These are phyloP conservation scores for Gossypium anomalum DNA, from an alignment of 345 rosid species.

Conservation along the genomic window DNA sequence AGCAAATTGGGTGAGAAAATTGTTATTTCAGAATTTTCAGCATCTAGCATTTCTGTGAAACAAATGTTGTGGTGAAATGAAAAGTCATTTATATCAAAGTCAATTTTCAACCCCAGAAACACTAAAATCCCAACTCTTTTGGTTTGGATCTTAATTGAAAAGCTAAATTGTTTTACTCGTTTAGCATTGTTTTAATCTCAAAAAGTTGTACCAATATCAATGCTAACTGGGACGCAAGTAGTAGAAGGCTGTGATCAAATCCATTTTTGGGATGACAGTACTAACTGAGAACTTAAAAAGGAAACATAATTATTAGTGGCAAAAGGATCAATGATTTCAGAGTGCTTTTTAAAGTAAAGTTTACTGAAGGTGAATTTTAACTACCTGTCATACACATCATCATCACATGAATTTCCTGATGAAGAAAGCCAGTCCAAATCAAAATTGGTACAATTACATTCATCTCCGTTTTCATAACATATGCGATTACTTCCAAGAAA, in stretches of 20 bases:
- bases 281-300: background rate
- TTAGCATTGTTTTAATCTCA: too few species aligned
- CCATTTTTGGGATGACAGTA: background rate
- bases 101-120: background rate
- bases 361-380: background rate
- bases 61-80: background rate
- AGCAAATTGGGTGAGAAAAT: background rate
- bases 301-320: background rate
- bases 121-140: background rate
- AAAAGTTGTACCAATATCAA: too few species aligned
- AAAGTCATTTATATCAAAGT: background rate
- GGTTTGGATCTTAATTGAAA: background rate
- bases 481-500: slow-evolving; percentile 41
- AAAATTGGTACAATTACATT: slow-evolving; percentile 58
- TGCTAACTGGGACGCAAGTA: too few species aligned
- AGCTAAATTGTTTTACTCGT: too few species aligned
- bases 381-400: slow-evolving; percentile 68
- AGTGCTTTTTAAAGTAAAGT: background rate
- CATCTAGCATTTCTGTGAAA: background rate
- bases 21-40: background rate
- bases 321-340: background rate
- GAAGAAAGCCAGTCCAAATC: slow-evolving; percentile 90
- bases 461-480: slow-evolving; percentile 48
- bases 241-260: too few species aligned
- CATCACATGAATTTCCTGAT: slow-evolving; percentile 84